Base-by-base conservation (phyloP, 257 asterid species). In the Osmanthus fragrans region DNA sequence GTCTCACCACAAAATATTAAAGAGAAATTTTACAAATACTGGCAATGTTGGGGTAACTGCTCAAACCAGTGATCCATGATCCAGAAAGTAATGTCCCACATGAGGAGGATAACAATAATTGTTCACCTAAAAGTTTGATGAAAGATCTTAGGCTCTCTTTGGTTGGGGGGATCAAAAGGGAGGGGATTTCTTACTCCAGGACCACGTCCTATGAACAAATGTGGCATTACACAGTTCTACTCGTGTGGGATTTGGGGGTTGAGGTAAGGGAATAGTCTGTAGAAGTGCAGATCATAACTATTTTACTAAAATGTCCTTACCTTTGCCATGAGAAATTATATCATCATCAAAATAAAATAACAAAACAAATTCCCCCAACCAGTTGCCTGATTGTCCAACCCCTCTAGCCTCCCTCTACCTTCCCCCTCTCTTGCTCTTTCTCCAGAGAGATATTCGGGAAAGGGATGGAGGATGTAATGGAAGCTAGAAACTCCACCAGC, bases 1-100 rank as follows among this genome's bases (percentile, higher is more conserved):
- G 15, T 10, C 27, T 56, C 68, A 60, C 33, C 68, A 60, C 68
- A 60, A 10, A 9, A 60, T 23, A 25, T 33, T 23, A 60, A 10
- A 60, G 33, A 60, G 65, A 63, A 63, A 63, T 63, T 21, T 9
- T 11, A 21, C 34, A 63, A 23, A 63, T 63, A 9, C 69, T 25
- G 19, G 19, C 1, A 63, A 25, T 25, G 69, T 63, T 63, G 69
- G 34, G 4, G 34, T 21, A 23, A 23, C 69, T 25, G 32, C 32
- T 63, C 69, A 63, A 63, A 63, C 32, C 68, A 60, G 68, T 60
- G 68, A 60, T 60, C 34, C 69, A 32, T 21, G 33, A 63, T 63
- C 25, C 34, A 25, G 34, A 25, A 63, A 27, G 34, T 11, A 25
- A 63, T 63, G 33, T 11, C 69, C 33, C 34, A 25, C 34, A 25